Evolutionary conservation across 768 basidiomycete genomes (phyloP), one percentile per base, ranked within the genome.

Genomic region (Pseudohyphozyma bogoriensis): DNA sequence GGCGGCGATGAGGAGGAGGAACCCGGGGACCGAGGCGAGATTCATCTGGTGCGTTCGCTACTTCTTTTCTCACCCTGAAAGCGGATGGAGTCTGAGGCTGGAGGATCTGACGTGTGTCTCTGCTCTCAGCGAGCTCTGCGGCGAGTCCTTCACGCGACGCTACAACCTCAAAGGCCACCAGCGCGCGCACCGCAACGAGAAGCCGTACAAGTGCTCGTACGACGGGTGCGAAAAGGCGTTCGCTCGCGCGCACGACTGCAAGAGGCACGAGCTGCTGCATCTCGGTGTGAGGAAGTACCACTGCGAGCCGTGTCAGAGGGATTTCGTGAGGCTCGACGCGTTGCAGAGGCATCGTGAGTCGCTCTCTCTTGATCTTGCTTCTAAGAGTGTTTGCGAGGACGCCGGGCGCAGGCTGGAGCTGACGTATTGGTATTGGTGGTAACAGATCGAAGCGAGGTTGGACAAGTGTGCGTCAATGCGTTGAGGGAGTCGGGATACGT

Each of bases 191-290:
- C 90, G 87, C 87, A 51, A 52, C 67, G 95, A 92, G 47, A 67
- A 87, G 69, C 93, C 93, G 12, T 96, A 89, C 72, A 74, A 81
- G 13, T 97, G 93, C 73, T 87, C 89, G 65, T 79, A 82, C 70
- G 88, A 90, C 0, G 89, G 86, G 0, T 97, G 93, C 71, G 85
- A 83, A 26, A 96, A 96, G 72, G 81, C 86, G 2, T 97, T 97
- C 72, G 86, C 93, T 31, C 76, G 91, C 58, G 89, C 93, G 72
- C 92, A 95, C 70, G 92, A 97, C 73, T 95, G 92, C 75, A 96
- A 93, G 72, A 82, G 91, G 3, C 93, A 97, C 69, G 92, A 95
- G 74, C 86, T 91, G 66, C 78, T 97, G 44, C 92, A 97, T 72
- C 84, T 87, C 59, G 92, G 93, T 68, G 85, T 89, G 69, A 78